A percentile compares a stretch with the other conserved stretches of the same genome.
phyloP scores from a whole-genome alignment of 768 basidiomycete genomes.

The Hypholoma fasciculare region DNA sequence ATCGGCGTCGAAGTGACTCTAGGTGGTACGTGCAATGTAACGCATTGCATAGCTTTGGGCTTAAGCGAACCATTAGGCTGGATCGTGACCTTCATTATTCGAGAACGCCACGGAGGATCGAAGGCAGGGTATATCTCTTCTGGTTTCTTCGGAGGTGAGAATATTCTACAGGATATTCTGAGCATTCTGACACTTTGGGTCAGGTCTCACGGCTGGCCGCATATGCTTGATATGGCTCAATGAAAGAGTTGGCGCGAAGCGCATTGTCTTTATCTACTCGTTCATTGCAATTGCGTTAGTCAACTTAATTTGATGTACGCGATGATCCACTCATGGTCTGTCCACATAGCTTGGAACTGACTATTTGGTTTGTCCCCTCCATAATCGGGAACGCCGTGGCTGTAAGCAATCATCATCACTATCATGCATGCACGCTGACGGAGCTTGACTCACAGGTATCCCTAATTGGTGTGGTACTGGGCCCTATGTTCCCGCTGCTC shows the following conservation, averaged over 20 bases:
- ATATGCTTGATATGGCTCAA: constrained; percentile 59
- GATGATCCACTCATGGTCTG: too few relatives aligned
- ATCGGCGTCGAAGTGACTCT: constrained; percentile 67
- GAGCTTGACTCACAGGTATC: constrained; percentile 33
- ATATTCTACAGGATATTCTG: constrained; percentile 5
- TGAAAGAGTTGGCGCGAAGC: constrained; percentile 51
- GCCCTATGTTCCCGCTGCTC: constrained; percentile 71
- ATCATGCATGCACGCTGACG: background rate
- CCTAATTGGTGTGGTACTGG: constrained; percentile 66
- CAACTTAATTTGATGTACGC: background rate
- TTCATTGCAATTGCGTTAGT: constrained; percentile 49
- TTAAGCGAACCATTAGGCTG: constrained; percentile 41
- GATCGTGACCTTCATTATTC: constrained; percentile 51
- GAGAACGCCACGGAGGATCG: constrained; percentile 6
- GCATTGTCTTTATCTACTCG: constrained; percentile 50
- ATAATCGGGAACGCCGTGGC: constrained; percentile 67
- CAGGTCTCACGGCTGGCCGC: constrained; percentile 60
- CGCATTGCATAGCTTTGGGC: background rate
- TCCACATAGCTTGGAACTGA: constrained; percentile 55
- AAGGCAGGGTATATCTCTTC: constrained; percentile 9
- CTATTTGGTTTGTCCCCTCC: constrained; percentile 72
- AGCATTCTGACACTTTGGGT: background rate
- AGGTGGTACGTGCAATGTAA: constrained; percentile 32
- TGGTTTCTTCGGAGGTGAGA: constrained; percentile 44
- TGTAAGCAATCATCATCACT: constrained; percentile 11